Evolutionary conservation across 1,284 basidiomycete species (phyloP).

Genomic region (Fomes fomentarius): DNA sequence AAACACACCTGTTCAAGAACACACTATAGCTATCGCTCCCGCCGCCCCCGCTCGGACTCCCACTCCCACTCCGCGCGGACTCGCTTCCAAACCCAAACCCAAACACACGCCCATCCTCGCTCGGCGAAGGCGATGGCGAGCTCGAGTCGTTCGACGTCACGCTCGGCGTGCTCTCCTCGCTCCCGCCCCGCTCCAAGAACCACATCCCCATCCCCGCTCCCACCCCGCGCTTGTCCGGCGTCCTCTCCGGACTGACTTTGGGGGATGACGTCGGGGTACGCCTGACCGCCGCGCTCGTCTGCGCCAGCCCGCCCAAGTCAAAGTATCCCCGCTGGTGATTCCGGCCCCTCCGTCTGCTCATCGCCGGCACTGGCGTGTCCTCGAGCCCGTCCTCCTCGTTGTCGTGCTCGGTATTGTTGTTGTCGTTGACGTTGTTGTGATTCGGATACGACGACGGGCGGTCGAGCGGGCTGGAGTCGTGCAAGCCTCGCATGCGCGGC

Average conservation of each 20-base stretch:
- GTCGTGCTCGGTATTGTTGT: no score
- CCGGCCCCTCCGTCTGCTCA: conserved; percentile 23
- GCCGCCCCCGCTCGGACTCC: conserved; percentile 21
- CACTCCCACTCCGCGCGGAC: conserved; percentile 14
- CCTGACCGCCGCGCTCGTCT: conserved; percentile 13
- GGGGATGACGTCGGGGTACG: conserved; percentile 29
- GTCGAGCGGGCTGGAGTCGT: conserved; percentile 19
- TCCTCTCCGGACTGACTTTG: conserved; percentile 23
- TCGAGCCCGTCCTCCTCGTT: no score
- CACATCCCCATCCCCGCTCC: conserved; percentile 12
- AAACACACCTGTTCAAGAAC: conserved; percentile 64
- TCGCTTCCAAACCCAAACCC: conserved; percentile 5
- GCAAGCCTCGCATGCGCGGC: conserved; percentile 28
- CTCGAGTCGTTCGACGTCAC: conserved; percentile 44
- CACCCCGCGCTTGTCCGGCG: background rate
- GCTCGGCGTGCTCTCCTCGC: conserved; percentile 60
- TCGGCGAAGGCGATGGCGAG: conserved; percentile 37
- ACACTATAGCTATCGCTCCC: conserved; percentile 50
- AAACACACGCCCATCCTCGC: conserved; percentile 9
- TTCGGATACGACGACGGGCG: conserved; percentile 13
- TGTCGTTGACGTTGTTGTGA: no score
- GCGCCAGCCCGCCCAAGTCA: conserved; percentile 28
- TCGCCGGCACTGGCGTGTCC: conserved; percentile 28
- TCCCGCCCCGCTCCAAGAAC: conserved; percentile 40
- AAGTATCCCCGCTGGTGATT: conserved; percentile 36